Evolutionary conservation across 345 rosid genomes (phyloP), one percentile per base, ranked within the genome.

Genomic region (Salix suchowensis): DNA sequence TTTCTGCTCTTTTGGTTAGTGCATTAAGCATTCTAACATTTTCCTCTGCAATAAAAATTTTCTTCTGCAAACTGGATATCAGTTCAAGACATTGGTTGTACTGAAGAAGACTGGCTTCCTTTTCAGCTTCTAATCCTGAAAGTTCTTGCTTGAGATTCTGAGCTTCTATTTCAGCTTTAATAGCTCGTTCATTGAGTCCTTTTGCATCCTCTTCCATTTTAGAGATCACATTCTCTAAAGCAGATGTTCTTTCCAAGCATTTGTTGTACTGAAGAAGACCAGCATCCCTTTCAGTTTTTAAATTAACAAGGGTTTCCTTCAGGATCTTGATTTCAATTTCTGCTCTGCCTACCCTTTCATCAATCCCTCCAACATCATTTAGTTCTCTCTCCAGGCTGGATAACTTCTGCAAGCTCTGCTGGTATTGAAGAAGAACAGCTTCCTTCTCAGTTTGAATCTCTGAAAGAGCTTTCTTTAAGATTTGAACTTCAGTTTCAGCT

Each of bases 1-100:
- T 44, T 81, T 81, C 84, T 50, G 84, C 78, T 52, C 37, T 74
- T 66, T 81, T 70, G 66, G 69, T 55, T 34, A 74, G 75, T 32
- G 77, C 81, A 32, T 70, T 77, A 39, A 81, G 78, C 67, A 69
- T 71, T 74, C 80, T 80, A 3, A 91, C 83, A 80, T 79, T 89
- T 76, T 85, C 87, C 87, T 93, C 96, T 0, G 89, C 87, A 11
- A 84, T 82, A 32, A 82, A 88, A 79, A 91, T 89, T 86, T 82
- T 74, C 62, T 52, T 74, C 73, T 81, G 72, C 58, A 81, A 46
- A 55, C 15, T 39, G 10, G 78, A 69, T 64, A 81, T 74, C 75
- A 81, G 70, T 65, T 77, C 70, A 42, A 81, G 78, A 61, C 81
- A 81, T 26, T 77, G 84, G 16, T 55, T 69, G 72, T 81, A 77